phyloP scores from a whole-genome alignment of 805 yeast genomes.

The Ogataea sp. region DNA sequence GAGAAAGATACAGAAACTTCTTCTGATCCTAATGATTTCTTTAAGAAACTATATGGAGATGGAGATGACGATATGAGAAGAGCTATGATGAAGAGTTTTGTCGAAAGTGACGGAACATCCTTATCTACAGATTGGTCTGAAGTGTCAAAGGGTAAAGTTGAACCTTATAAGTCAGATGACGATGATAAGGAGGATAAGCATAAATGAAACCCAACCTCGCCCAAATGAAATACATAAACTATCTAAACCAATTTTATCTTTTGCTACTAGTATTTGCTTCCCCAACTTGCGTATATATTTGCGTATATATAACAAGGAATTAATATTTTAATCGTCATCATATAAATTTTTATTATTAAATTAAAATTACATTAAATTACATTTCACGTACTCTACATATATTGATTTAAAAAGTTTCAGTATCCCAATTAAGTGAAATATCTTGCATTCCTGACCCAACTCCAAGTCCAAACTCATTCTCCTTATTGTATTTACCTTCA shows the following conservation, averaged over 20 bases:
- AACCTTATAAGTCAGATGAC: too few species aligned
- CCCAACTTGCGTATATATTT: too few species aligned
- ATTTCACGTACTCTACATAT: too few species aligned
- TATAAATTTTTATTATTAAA: too few species aligned
- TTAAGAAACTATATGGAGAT: conserved; percentile 60
- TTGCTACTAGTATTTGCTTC: too few species aligned
- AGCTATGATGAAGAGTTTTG: conserved; percentile 95
- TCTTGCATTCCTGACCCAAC: conserved; percentile 1
- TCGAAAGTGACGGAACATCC: conserved; percentile 92
- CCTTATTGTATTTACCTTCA: not conserved
- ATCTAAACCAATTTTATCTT: too few species aligned
- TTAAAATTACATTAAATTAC: too few species aligned
- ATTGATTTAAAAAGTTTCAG: conserved; percentile 12
- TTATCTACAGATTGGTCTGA: conserved; percentile 91
- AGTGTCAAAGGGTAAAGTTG: conserved; percentile 58
- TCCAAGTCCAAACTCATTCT: not conserved
- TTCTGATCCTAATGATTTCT: conserved; percentile 57
- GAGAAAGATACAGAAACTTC: conserved; percentile 37
- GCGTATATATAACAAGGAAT: too few species aligned
- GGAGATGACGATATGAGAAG: conserved; percentile 83
- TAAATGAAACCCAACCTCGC: too few species aligned
- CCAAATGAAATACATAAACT: too few species aligned
- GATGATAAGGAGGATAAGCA: too few species aligned
- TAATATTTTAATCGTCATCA: too few species aligned
- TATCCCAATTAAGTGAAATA: conserved; percentile 13